Evolutionary conservation across 176 grass and related monocot genomes (phyloP), one percentile per base, ranked within the genome.

Genomic region (Poa annua): DNA sequence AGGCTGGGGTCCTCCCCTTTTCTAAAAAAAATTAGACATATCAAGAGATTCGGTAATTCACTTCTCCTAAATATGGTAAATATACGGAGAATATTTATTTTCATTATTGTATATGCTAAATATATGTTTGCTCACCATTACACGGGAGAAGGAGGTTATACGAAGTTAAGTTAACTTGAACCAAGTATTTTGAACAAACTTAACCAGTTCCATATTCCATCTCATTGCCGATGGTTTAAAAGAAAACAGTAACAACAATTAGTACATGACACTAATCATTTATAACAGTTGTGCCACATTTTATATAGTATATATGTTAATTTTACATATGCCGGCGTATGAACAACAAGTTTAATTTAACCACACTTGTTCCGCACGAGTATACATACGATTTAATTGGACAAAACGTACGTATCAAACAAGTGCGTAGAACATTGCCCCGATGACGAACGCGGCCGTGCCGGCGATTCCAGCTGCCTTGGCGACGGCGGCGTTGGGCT

Each of bases 391-490:
- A 3, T 52, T 36, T 45, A 29, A 72, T 83, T 45, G 9, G 6
- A 66, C 26, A 68, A 88, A 79, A 80, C 12, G 38, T 24, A 21
- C 0, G 26, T 16, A 38, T 89, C 88, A 92, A 79, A 85, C 90
- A 76, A 93, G 47, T 5, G 80, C 66, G 52, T 88, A 83, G 81
- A 93, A 69, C 59, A 93, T 38, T 16, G 81, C 21, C 61, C 62
- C 86, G 41, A 91, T 35, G 49, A 82, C 81, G 4, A 87, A 12
- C 56, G 78, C 94, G 25, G 86, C 84, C 3, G 55, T 39, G 79
- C 86, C 91, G 53, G 89, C 66, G 42, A 91, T 24, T 25, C 89
- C 69, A 4, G 67, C 80, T 1, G 49, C 80, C 76, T 81, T 81
- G 0, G 72, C 65, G 29, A 79, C 77, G 15, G 91, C 91, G 48